Evolutionary conservation across 176 grass and related monocot genomes (phyloP).

Genomic region (barley (Hordeum vulgare)): MorexV3_pseudomolecules_assembly NC_058520.1:427162186-427162685

Average conservation of each 20-base stretch:
- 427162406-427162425: constrained; percentile 71
- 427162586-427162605: not conserved
- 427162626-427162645: not conserved
- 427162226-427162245: not conserved
- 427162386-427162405: constrained; percentile 80
- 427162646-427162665: not conserved
- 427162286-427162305: not conserved
- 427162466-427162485: constrained; percentile 9
- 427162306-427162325: not conserved
- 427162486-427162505: not conserved
- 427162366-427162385: constrained; percentile 92
- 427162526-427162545: not conserved
- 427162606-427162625: not conserved
- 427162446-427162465: not conserved
- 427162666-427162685: not conserved
- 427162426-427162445: not conserved
- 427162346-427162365: constrained; percentile 86
- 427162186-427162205: not conserved
- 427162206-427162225: not conserved
- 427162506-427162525: not conserved
- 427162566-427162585: not conserved
- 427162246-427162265: not conserved
- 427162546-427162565: not conserved
- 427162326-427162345: constrained; percentile 59
- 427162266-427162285: not conserved